Percentiles rank a stretch among this genome's conserved stretches.
phyloP scores from a whole-genome alignment of 768 basidiomycete species.

The Trametes cinnabarina region DNA sequence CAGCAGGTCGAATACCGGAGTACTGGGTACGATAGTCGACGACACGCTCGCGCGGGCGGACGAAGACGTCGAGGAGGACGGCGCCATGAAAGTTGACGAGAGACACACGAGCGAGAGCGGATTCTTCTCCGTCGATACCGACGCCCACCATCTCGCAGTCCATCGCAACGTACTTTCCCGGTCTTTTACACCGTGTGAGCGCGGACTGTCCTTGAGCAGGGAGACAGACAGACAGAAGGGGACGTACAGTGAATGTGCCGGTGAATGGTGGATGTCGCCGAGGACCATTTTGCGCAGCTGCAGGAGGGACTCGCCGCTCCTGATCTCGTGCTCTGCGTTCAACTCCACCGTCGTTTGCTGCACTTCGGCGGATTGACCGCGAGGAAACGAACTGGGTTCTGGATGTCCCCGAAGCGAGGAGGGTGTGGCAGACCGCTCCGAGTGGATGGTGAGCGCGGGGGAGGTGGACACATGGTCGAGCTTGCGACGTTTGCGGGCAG shows the following conservation, averaged over 20 bases:
- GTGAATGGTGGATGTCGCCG: slow-evolving; percentile 42
- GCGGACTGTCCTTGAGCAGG: neutral
- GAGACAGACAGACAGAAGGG: neutral
- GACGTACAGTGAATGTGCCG: slow-evolving; percentile 46
- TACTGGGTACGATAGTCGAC: slow-evolving; percentile 91
- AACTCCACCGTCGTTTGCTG: neutral
- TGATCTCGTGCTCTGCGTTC: slow-evolving; percentile 25
- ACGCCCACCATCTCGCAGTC: slow-evolving; percentile 99
- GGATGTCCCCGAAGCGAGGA: too few relatives aligned
- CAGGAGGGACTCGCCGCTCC: slow-evolving; percentile 49
- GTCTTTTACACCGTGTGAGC: slow-evolving; percentile 20
- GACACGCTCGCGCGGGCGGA: slow-evolving; percentile 81
- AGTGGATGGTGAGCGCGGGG: too few relatives aligned
- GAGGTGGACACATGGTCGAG: too few relatives aligned
- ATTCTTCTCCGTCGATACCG: slow-evolving; percentile 79
- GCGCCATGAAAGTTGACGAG: slow-evolving; percentile 87
- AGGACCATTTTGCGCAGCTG: slow-evolving; percentile 52
- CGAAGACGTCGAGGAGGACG: slow-evolving; percentile 79
- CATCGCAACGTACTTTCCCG: slow-evolving; percentile 75
- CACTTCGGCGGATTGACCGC: too few relatives aligned
- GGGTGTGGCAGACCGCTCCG: too few relatives aligned
- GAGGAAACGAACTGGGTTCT: too few relatives aligned
- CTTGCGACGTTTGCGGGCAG: too few relatives aligned
- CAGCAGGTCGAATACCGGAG: slow-evolving; percentile 75
- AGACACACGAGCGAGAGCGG: slow-evolving; percentile 84